These are phyloP conservation scores for Huiozyma sinensis DNA, from an alignment of 805 yeast genomes.

Conservation along the genomic window DNA sequence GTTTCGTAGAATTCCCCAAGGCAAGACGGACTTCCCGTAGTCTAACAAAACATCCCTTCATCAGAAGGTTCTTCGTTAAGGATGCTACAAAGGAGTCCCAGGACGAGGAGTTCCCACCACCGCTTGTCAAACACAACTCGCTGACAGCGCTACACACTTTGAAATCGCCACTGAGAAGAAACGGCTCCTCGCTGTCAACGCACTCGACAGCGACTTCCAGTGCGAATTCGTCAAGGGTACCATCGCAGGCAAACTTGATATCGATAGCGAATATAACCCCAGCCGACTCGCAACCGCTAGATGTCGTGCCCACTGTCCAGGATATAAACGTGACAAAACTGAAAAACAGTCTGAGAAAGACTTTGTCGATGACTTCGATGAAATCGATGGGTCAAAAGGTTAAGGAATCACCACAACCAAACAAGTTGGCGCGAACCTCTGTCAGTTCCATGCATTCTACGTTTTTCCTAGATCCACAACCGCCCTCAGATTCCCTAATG, in stretches of 20 bases:
- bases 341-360: conserved; percentile 19
- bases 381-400: conserved; percentile 1
- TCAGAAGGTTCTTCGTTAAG: conserved; percentile 14
- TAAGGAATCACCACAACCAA: background rate
- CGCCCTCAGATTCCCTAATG: conserved; percentile 23
- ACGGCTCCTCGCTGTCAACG: conserved; percentile 2
- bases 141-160: conserved; percentile 10
- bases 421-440: background rate
- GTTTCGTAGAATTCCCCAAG: conserved; percentile 38
- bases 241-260: background rate
- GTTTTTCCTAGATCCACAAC: conserved; percentile 23
- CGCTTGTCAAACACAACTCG: conserved; percentile 12
- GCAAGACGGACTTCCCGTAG: conserved; percentile 38
- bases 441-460: conserved; percentile 16
- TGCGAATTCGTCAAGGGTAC: background rate
- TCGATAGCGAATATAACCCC: background rate
- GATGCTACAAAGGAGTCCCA: background rate
- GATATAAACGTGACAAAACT: conserved; percentile 1
- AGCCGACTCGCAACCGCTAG: background rate
- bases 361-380: conserved; percentile 14
- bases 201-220: background rate
- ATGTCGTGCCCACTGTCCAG: background rate
- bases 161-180: conserved; percentile 3
- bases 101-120: background rate
- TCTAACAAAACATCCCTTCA: conserved; percentile 36